Base-by-base conservation (phyloP, 2,329 filamentous ascomycete genomes). In the Albophoma yamanashiensis region DNA sequence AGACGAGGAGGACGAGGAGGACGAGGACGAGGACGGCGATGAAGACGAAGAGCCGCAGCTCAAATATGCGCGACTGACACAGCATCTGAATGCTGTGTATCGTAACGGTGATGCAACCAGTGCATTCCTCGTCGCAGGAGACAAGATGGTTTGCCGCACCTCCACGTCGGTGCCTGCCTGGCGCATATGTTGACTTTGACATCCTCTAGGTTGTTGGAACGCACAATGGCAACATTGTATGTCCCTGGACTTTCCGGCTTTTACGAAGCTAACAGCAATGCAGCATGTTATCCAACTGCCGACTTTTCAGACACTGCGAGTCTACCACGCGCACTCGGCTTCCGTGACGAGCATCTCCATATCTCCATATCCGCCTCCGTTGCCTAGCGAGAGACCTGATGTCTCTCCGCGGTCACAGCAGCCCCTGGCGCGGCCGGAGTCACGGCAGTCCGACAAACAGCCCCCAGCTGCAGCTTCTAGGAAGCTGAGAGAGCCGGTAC, bases 31-130 rank as follows among this genome's bases (percentile, higher is more conserved):
- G 0, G 88, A 91, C 0, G 88, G 34, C 0, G 91, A 92, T 0
- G 92, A 94, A 3, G 92, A 97, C 7, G 93, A 97, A 22, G 93
- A 97, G 74, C 95, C 94, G 36, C 89, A 88, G 69, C 83, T 99
- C 67, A 99, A 99, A 75, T 97, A 97, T 73, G 89, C 88, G 57
- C 88, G 91, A 56, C 76, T 97, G 66, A 97, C 94, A 9, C 88
- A 87, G 62, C 87, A 88, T 68, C 77, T 99, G 62, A 85, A 83
- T 34, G 79, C 88, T 52, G 84, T 97, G 40, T 99, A 99, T 76
- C 87, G 92, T 61, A 96, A 96, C 76, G 92, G 91, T 67, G 94
- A 99, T 81, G 91, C 92, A 66, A 97, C 93, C 34, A 97, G 92
- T 74, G 80, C 90, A 11, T 96, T 96, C 71, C 77, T 95, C 57